These are phyloP conservation scores for Zygnema cylindricum DNA, from an alignment of 139 green algal species.

Conservation along the genomic window DNA sequence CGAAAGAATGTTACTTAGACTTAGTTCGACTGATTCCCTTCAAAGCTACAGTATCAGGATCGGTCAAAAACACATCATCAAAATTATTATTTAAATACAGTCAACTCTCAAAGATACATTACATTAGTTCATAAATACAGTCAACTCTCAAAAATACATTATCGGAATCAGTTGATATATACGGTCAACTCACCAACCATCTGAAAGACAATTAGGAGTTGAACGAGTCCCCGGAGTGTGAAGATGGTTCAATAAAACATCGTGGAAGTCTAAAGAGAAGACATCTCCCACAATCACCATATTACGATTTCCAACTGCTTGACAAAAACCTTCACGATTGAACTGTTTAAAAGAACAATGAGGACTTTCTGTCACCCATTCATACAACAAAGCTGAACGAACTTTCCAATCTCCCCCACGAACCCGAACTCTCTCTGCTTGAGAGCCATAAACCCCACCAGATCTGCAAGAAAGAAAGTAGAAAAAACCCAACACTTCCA, in stretches of 20 bases:
- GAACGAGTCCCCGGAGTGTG: not conserved
- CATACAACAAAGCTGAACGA: conserved; percentile 7
- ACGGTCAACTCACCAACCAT: conserved; percentile 36
- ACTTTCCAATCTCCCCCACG: not conserved
- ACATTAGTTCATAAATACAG: too few relatives aligned
- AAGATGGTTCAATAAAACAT: conserved; percentile 16
- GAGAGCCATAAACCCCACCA: not conserved
- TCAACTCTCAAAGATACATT: too few relatives aligned
- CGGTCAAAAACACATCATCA: too few relatives aligned
- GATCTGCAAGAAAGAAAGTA: not conserved
- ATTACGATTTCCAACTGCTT: conserved; percentile 8
- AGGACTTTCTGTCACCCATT: conserved; percentile 3
- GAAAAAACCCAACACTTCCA: too few relatives aligned
- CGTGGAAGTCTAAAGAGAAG: conserved; percentile 12
- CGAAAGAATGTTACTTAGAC: too few relatives aligned
- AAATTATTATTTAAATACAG: too few relatives aligned
- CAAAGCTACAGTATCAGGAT: too few relatives aligned
- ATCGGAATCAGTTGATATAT: too few relatives aligned
- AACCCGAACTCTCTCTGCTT: not conserved
- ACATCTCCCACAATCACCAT: conserved; percentile 33
- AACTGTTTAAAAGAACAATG: conserved; percentile 26
- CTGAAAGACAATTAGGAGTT: not conserved
- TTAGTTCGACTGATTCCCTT: too few relatives aligned
- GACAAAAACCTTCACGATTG: conserved; percentile 20
- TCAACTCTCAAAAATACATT: too few relatives aligned